Evolutionary conservation across 2,329 filamentous ascomycete genomes (phyloP).

Genomic region (Epichloe gansuensis): DNA sequence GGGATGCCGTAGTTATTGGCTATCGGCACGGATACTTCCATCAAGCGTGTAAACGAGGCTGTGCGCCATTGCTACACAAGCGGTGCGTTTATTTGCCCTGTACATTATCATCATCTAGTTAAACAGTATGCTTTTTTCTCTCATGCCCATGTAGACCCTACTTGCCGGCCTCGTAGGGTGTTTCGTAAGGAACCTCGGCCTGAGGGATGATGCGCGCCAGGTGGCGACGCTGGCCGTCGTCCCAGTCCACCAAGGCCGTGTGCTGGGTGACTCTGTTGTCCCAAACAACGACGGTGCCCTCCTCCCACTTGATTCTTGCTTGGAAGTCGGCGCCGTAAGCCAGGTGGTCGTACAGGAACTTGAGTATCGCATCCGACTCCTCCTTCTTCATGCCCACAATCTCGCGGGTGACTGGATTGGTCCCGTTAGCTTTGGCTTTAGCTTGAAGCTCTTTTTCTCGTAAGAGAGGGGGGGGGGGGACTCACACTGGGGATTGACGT

Average conservation of each 20-base stretch:
- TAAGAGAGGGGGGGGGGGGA: constrained; percentile 1
- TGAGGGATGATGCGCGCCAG: constrained; percentile 73
- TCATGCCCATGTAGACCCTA: neutral
- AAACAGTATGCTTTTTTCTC: neutral
- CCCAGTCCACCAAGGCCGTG: constrained; percentile 71
- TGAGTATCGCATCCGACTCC: constrained; percentile 63
- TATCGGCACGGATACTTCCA: no score
- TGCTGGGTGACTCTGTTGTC: constrained; percentile 74
- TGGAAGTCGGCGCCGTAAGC: constrained; percentile 51
- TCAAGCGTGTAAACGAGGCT: no score
- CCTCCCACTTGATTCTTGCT: constrained; percentile 62
- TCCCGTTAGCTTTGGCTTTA: neutral
- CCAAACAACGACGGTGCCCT: constrained; percentile 74
- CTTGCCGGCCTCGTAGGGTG: constrained; percentile 25
- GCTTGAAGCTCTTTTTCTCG: neutral
- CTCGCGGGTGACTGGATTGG: constrained; percentile 53
- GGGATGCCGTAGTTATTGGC: no score
- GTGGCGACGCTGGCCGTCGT: constrained; percentile 63
- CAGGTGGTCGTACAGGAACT: constrained; percentile 52
- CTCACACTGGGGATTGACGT: constrained; percentile 71
- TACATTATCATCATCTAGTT: no score
- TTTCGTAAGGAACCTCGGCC: constrained; percentile 67
- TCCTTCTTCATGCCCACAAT: constrained; percentile 80
- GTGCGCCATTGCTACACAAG: no score
- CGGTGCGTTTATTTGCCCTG: no score